phyloP scores from a whole-genome alignment of 371 early-diverging fungal species.

The Mucor indicus region DNA sequence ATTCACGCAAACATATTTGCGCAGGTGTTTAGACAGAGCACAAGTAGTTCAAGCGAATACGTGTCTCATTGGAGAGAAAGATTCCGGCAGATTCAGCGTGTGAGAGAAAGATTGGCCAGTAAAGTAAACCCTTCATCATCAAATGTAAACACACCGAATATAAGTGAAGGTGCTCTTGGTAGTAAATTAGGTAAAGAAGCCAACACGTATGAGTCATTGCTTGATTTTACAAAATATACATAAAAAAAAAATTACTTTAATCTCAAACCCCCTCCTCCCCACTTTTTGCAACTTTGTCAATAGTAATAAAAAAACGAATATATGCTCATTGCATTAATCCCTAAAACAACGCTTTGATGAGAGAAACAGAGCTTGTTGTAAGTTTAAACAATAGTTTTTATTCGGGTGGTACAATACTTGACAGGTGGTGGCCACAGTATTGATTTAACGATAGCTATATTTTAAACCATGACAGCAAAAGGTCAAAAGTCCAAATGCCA shows the following conservation, averaged over 20 bases:
- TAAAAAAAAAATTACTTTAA: slow-evolving; percentile 25
- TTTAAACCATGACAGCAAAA: too few relatives aligned
- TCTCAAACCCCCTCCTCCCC: too few relatives aligned
- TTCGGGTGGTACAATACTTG: too few relatives aligned
- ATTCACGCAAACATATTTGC: slow-evolving; percentile 90
- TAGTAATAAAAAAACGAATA: slow-evolving; percentile 1
- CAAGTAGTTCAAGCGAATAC: slow-evolving; percentile 60
- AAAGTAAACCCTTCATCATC: neutral
- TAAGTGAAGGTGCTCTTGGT: neutral
- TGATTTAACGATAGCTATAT: too few relatives aligned
- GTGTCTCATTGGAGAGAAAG: slow-evolving; percentile 85
- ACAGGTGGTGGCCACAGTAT: too few relatives aligned
- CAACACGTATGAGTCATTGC: slow-evolving; percentile 44
- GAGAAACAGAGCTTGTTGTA: too few relatives aligned
- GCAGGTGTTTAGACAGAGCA: slow-evolving; percentile 69
- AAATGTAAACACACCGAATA: neutral
- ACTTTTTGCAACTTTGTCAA: neutral
- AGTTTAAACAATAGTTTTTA: too few relatives aligned
- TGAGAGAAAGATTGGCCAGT: slow-evolving; percentile 52
- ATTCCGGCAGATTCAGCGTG: slow-evolving; percentile 80
- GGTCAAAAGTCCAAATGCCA: too few relatives aligned
- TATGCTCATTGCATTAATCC: too few relatives aligned
- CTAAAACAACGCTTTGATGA: too few relatives aligned
- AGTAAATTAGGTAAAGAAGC: slow-evolving; percentile 19
- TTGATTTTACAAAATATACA: slow-evolving; percentile 64